Percentiles rank a stretch among this genome's conserved stretches.
These are phyloP conservation scores for Hericium erinaceus DNA, from an alignment of 768 basidiomycete species.

Conservation along the genomic window DNA sequence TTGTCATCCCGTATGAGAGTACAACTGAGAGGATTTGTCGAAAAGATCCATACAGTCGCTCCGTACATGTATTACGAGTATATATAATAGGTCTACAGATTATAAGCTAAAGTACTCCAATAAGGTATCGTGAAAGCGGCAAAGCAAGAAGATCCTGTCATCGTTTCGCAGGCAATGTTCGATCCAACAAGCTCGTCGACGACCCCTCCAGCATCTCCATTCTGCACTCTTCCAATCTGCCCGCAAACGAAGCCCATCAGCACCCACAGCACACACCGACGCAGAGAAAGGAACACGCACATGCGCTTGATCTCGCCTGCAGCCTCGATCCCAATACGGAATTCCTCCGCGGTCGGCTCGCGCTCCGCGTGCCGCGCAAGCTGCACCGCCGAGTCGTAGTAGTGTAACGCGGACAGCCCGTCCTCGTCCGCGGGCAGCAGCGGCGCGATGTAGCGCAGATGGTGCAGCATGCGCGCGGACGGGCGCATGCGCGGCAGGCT, in stretches of 20 bases:
- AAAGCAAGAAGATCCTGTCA: no score
- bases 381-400: slow-evolving; percentile 72
- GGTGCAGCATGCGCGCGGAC: slow-evolving; percentile 68
- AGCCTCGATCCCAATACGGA: slow-evolving; percentile 50
- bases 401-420: slow-evolving; percentile 60
- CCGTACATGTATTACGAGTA: no score
- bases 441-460: slow-evolving; percentile 69
- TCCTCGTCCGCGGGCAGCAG: slow-evolving; percentile 49
- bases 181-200: slow-evolving; percentile 27
- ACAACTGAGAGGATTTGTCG: no score
- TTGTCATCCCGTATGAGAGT: no score
- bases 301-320: slow-evolving; percentile 51
- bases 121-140: no score
- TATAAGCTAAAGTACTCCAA: no score
- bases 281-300: slow-evolving; percentile 30
- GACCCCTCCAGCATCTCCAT: slow-evolving; percentile 57
- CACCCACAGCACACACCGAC: background rate
- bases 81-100: no score
- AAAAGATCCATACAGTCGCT: no score
- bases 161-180: no score
- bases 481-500: slow-evolving; percentile 61
- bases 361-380: slow-evolving; percentile 50
- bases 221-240: slow-evolving; percentile 54
- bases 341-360: slow-evolving; percentile 63
- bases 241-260: background rate